These are phyloP conservation scores for Ganoderma leucocontextum DNA, from an alignment of 1,284 basidiomycete genomes.

Conservation along the genomic window DNA sequence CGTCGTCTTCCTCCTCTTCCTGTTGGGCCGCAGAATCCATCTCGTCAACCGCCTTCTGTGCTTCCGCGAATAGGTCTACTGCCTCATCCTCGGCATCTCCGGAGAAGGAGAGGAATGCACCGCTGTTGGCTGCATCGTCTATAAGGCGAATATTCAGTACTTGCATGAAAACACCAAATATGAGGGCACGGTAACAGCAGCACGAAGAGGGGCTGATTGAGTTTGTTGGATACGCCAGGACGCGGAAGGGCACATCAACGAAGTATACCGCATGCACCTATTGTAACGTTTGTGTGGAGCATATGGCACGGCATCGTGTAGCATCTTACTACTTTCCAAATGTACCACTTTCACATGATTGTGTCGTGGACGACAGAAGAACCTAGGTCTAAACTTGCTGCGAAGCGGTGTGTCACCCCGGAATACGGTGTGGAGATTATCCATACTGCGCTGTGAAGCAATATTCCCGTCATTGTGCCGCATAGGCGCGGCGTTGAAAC, in stretches of 20 bases:
- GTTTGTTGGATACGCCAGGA: background rate
- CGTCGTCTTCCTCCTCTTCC: constrained; percentile 62
- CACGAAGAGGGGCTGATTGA: background rate
- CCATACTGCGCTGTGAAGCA: background rate
- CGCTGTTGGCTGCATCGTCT: constrained; percentile 47
- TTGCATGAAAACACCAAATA: constrained; percentile 19
- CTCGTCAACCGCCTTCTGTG: constrained; percentile 52
- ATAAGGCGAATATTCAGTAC: background rate
- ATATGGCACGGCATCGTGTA: background rate
- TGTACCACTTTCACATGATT: background rate
- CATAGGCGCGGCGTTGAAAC: background rate
- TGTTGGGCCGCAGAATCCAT: constrained; percentile 55
- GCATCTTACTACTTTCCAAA: background rate
- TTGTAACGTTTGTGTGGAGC: too few relatives aligned
- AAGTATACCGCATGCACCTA: too few relatives aligned
- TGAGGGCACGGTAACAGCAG: background rate
- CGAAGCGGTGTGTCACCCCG: background rate
- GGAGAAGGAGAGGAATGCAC: constrained; percentile 76
- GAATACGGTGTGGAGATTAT: background rate
- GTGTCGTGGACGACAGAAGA: background rate
- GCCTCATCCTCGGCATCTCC: constrained; percentile 73
- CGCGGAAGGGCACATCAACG: too few relatives aligned
- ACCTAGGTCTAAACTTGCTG: background rate
- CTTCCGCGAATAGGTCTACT: constrained; percentile 71
- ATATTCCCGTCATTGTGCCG: background rate